phyloP scores from a whole-genome alignment of 202 grass and related monocot genomes.

The Panicum hallii region DNA sequence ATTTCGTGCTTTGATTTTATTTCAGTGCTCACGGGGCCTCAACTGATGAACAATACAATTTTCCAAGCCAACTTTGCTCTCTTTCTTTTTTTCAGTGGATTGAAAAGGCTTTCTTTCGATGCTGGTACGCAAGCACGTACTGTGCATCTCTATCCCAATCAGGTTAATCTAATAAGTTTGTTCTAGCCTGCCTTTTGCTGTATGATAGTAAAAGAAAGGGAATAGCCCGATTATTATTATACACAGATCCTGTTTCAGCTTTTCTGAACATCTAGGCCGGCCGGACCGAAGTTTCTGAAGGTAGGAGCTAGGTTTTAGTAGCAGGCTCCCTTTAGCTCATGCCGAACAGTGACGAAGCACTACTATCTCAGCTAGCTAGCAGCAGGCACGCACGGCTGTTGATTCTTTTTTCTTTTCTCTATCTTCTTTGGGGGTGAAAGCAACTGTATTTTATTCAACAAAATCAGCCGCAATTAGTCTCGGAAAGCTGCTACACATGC shows the following conservation, averaged over 20 bases:
- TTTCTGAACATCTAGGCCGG: slow-evolving; percentile 32
- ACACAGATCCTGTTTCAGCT: slow-evolving; percentile 21
- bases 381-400: not conserved
- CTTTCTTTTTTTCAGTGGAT: not conserved
- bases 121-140: not conserved
- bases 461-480: slow-evolving; percentile 31
- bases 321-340: not conserved
- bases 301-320: not conserved
- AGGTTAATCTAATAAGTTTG: not conserved
- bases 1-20: not conserved
- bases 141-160: not conserved
- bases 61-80: not conserved
- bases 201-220: not conserved
- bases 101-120: slow-evolving; percentile 15
- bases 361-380: not conserved
- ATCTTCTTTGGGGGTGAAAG: not conserved
- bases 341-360: not conserved
- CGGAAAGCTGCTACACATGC: slow-evolving; percentile 36
- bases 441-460: not conserved
- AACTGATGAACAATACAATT: not conserved
- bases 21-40: not conserved
- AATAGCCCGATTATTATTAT: not conserved
- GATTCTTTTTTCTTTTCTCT: not conserved
- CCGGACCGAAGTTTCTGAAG: slow-evolving; percentile 17
- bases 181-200: not conserved